A percentile compares a stretch with the other conserved stretches of the same genome.
Evolutionary conservation across 495 filamentous ascomycete species (phyloP).

Genomic region (Neurospora hispaniola): DNA sequence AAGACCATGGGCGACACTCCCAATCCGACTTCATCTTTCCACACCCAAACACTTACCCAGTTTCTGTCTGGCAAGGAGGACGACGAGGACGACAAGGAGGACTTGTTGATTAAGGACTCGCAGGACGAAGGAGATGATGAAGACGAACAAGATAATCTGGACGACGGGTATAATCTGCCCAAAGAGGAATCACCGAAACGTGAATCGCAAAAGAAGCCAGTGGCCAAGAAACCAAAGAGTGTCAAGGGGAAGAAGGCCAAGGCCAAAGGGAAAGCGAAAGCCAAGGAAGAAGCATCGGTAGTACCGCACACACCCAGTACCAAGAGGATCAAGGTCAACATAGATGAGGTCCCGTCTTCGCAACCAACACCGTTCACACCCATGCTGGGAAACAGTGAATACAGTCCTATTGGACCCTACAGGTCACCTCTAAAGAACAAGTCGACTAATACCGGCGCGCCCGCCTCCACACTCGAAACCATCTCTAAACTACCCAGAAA

Average conservation of each 20-base stretch:
- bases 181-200: neutral
- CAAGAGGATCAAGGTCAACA: slow-evolving; percentile 22
- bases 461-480: slow-evolving; percentile 17
- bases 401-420: slow-evolving; percentile 10
- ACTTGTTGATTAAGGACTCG: slow-evolving; percentile 26
- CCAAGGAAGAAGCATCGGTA: neutral
- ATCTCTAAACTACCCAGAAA: slow-evolving; percentile 18
- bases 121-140: slow-evolving; percentile 20
- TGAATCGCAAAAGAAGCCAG: neutral
- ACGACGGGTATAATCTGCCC: neutral
- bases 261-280: neutral
- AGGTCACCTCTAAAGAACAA: slow-evolving; percentile 28
- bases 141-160: neutral
- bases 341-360: slow-evolving; percentile 30
- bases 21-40: slow-evolving; percentile 19
- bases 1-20: slow-evolving; percentile 35
- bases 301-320: slow-evolving; percentile 24
- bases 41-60: slow-evolving; percentile 38
- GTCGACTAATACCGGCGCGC: slow-evolving; percentile 23
- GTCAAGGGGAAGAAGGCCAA: neutral
- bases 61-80: slow-evolving; percentile 17
- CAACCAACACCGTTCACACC: slow-evolving; percentile 28
- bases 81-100: slow-evolving; percentile 10
- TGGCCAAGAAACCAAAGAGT: slow-evolving; percentile 1
- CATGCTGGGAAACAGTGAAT: slow-evolving; percentile 20